Conservation (phyloP, 1,284 basidiomycete genomes). For the Moniliophthora roreri region DNA sequence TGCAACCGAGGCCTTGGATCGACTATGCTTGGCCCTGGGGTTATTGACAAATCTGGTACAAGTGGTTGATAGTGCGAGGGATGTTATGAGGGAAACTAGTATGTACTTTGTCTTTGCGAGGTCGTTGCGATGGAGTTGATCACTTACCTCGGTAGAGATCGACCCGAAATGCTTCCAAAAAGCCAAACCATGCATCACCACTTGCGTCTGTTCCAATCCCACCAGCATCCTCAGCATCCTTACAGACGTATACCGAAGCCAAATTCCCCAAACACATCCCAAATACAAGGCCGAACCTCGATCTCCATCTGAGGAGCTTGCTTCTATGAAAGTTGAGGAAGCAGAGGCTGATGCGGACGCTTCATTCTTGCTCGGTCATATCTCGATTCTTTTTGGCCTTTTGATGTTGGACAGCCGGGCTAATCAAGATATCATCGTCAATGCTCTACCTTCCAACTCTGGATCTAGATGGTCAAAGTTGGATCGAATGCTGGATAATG, state of each 20-base stretch:
- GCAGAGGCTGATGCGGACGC: slow-evolving; percentile 32
- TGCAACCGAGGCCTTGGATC: slow-evolving; percentile 49
- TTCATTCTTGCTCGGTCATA: slow-evolving; percentile 59
- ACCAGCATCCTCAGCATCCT: slow-evolving; percentile 48
- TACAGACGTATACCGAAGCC: slow-evolving; percentile 38
- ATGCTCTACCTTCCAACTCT: slow-evolving; percentile 7
- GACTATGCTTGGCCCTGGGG: slow-evolving; percentile 67
- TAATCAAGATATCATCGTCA: slow-evolving; percentile 48
- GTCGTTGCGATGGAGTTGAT: neutral
- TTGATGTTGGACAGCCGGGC: slow-evolving; percentile 48
- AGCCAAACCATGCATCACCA: slow-evolving; percentile 42
- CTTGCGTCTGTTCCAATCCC: slow-evolving; percentile 47
- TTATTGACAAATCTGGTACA: slow-evolving; percentile 74
- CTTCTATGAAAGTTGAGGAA: slow-evolving; percentile 14
- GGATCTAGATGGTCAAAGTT: slow-evolving; percentile 1
- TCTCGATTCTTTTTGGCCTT: slow-evolving; percentile 71
- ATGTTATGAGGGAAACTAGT: slow-evolving; percentile 48
- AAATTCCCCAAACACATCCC: slow-evolving; percentile 17
- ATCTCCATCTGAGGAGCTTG: slow-evolving; percentile 26
- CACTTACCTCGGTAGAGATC: slow-evolving; percentile 1
- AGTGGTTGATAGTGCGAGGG: slow-evolving; percentile 44
- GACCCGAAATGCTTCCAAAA: slow-evolving; percentile 46
- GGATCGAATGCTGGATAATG: slow-evolving; percentile 10
- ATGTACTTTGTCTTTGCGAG: slow-evolving; percentile 20
- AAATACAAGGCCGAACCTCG: slow-evolving; percentile 16